Base-by-base conservation (phyloP, 768 basidiomycete species). In the Infundibulicybe gibba region DNA sequence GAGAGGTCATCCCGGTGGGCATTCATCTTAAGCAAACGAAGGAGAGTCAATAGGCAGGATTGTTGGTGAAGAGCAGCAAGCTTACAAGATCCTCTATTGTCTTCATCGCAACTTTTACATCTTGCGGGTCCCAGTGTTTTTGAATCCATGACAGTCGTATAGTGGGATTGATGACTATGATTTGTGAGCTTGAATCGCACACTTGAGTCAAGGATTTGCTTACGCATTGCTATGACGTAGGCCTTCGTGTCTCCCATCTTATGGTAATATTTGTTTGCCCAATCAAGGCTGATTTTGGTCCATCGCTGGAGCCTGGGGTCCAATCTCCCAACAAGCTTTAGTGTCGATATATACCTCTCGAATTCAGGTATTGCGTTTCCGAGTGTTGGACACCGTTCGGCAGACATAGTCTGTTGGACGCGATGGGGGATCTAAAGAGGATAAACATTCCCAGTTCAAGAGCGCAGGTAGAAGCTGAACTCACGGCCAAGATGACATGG, bases 151-250 rank as follows among this genome's bases (percentile, higher is more conserved):
- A 16, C 39, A 56, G 45, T 46, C 58, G 56, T 32, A 50, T 51
- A 21, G 43, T 46, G 13, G 57, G 58, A 37, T 60, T 58, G 2
- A 60, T 32, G 32, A 59, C 61, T 60, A 32, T 40, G 15, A 25
- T 30, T 32, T 5, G 4, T 17, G 8, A 9, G 17, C 32, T 17
- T n/a, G 19, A n/a, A 11, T 45, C 34, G n/a, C 2, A 34, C 34
- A 37, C 10, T 35, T n/a, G 6, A 8, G 9, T 19, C 19, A 19
- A 31, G 37, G 20, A 32, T 31, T 19, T 11, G 49, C 50, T 31
- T 14, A 55, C 54, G 49, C 51, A 52, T 52, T 14, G 51, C 37
- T 3, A 52, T 38, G 21, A 52, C 20, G 41, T 54, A 54, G 17
- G 54, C 40, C 6, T 8, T 12, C n/a, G 50, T 54, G 1, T 52